Base-by-base conservation (phyloP, 2,329 filamentous ascomycete species). In the Stenocarpella maydis region DNA sequence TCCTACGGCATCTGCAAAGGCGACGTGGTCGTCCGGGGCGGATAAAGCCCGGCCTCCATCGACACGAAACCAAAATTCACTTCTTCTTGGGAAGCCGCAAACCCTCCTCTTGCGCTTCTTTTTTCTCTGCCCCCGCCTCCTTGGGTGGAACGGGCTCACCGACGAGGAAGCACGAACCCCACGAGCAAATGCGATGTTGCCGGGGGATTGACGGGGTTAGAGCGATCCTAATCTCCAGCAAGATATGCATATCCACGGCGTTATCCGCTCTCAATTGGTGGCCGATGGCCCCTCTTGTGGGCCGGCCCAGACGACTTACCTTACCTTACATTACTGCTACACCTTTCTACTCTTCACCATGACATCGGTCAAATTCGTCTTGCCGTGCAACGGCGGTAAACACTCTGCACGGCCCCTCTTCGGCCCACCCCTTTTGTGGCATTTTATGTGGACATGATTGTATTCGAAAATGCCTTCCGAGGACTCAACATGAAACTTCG, bases 1-100 rank as follows among this genome's bases (percentile, higher is more conserved):
- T 63, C 68, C 41, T 72, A 72, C 55, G 71, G 71, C 47, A 47
- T 71, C 10, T 72, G 71, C 65, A 70, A 70, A 31, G 71, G 71
- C 28, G 71, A 72, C 15, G 71, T 72, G 41, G 66, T 69, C 14
- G 68, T 72, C 41, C 67, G 60, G 39, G 69, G 69, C 50, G 69
- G 69, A n/a, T 71, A 55, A 71, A 41, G 4, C 26, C 45, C 8
- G 10, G 7, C 3, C 31, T n/a, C 28, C 15, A 49, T 41, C 41
- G 15, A 21, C 50, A 28, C 43, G 12, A 45, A 15, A n/a, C 10
- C 9, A 49, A 24, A 21, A 19, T 47, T 39, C 52, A n/a, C 24
- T 58, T 55, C 52, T 49, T 49, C 28, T 58, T 6, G 15, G 54
- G 52, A 58, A 41, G 41, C 64, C 52, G n/a, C 50, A 58, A 4